Conservation (phyloP, 163 green algal species). For the Scenedesmus sp. region DNA sequence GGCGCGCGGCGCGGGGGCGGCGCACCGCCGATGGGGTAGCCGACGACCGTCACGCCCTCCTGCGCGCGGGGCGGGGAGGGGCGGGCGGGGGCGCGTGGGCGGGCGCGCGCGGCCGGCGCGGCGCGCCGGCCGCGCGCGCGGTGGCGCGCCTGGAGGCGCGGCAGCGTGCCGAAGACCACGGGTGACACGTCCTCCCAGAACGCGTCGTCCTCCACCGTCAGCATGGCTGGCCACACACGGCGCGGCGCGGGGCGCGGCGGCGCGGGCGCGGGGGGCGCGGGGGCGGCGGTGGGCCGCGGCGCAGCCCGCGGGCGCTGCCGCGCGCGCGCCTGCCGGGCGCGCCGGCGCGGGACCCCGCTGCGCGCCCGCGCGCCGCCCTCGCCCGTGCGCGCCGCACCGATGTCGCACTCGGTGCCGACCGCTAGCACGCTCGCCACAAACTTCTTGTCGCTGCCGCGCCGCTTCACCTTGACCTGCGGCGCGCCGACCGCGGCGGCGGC, state of each 20-base stretch:
- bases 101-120: too few species aligned
- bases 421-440: slow-evolving; percentile 84
- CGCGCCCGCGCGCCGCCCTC: too few species aligned
- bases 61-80: slow-evolving; percentile 51
- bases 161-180: slow-evolving; percentile 80
- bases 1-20: too few species aligned
- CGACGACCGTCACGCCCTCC: slow-evolving; percentile 80
- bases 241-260: neutral
- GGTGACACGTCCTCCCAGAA: slow-evolving; percentile 88
- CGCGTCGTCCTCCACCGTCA: slow-evolving; percentile 83
- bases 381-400: slow-evolving; percentile 65
- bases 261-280: neutral
- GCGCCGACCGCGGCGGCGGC: too few species aligned
- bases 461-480: slow-evolving; percentile 90
- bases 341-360: too few species aligned
- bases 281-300: too few species aligned
- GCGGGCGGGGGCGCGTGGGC: neutral
- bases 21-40: slow-evolving; percentile 64
- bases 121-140: neutral
- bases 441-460: slow-evolving; percentile 86
- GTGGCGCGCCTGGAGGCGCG: slow-evolving; percentile 57
- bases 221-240: slow-evolving; percentile 52
- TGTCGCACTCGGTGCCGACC: slow-evolving; percentile 93
- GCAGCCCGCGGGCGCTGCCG: too few species aligned
- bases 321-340: too few species aligned